A percentile compares a stretch with the other conserved stretches of the same genome.
phyloP scores from a whole-genome alignment of 805 yeast genomes.

The Ogataea pilisensis region DNA sequence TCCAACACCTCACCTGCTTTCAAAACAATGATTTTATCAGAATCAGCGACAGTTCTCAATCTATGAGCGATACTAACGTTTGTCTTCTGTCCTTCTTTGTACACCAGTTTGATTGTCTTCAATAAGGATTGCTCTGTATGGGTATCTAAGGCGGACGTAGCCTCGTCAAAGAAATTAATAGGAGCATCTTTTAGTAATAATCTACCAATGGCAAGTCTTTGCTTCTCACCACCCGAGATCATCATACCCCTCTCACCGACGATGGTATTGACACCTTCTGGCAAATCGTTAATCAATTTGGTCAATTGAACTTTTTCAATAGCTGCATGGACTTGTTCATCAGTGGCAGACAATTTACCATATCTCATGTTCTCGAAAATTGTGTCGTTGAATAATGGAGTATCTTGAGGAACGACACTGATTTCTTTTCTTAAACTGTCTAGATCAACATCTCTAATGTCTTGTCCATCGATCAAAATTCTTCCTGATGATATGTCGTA shows the following conservation, averaged over 20 bases:
- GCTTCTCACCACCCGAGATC: constrained; percentile 99
- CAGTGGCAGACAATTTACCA: constrained; percentile 71
- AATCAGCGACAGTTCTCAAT: constrained; percentile 86
- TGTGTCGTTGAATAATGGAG: constrained; percentile 90
- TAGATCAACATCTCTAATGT: constrained; percentile 67
- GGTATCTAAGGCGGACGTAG: constrained; percentile 94
- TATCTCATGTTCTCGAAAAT: constrained; percentile 83
- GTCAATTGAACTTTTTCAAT: constrained; percentile 69
- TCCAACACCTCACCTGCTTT: constrained; percentile 76
- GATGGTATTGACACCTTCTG: constrained; percentile 78
- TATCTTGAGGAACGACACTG: constrained; percentile 97
- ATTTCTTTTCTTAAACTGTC: constrained; percentile 69
- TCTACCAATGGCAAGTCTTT: constrained; percentile 89
- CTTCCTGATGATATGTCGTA: constrained; percentile 79
- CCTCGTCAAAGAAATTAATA: constrained; percentile 93
- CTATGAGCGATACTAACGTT: constrained; percentile 93
- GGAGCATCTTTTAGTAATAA: constrained; percentile 82
- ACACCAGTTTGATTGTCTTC: constrained; percentile 65
- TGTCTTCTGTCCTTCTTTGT: constrained; percentile 56
- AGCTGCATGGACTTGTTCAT: constrained; percentile 63
- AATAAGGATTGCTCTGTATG: constrained; percentile 88
- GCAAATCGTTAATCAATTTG: constrained; percentile 60
- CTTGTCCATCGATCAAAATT: constrained; percentile 84
- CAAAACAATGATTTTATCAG: constrained; percentile 89
- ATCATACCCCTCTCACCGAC: constrained; percentile 98